Conservation (phyloP, 2,329 filamentous ascomycete species). For the Colletotrichum australisinense region DNA sequence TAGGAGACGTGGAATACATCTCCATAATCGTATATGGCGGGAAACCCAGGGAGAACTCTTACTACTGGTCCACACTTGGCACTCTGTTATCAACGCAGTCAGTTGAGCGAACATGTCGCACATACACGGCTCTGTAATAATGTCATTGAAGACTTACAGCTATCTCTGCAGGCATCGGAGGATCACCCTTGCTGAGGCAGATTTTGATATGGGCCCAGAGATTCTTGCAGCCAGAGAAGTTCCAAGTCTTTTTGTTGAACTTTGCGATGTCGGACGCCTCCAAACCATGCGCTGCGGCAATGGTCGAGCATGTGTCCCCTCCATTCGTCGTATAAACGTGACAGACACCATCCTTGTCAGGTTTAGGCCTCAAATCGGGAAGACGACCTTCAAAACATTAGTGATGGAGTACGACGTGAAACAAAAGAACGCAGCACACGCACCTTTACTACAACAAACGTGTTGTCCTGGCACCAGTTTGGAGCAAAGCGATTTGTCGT, state of each 20-base stretch:
- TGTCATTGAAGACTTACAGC: too few relatives aligned
- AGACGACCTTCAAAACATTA: not conserved
- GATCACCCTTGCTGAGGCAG: conserved; percentile 47
- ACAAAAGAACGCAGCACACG: not conserved
- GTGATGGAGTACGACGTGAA: too few relatives aligned
- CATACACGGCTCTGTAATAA: too few relatives aligned
- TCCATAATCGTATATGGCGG: too few relatives aligned
- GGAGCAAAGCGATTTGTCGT: conserved; percentile 38
- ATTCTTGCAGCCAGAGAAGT: conserved; percentile 47
- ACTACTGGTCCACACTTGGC: too few relatives aligned
- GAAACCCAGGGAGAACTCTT: too few relatives aligned
- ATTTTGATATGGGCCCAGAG: conserved; percentile 43
- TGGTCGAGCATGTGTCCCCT: conserved; percentile 47
- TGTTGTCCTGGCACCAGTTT: conserved; percentile 42
- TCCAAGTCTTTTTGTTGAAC: conserved; percentile 52
- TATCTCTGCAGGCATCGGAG: conserved; percentile 45
- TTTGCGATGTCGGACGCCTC: conserved; percentile 49
- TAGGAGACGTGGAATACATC: too few relatives aligned
- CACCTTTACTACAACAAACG: conserved; percentile 51
- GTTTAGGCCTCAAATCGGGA: conserved; percentile 44
- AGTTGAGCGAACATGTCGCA: not conserved
- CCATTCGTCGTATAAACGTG: conserved; percentile 45
- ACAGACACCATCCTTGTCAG: conserved; percentile 48
- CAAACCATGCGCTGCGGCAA: conserved; percentile 48
- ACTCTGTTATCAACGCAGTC: not conserved